These are phyloP conservation scores for Fonsecaea erecta DNA, from an alignment of 2,329 filamentous ascomycete species.

Conservation along the genomic window DNA sequence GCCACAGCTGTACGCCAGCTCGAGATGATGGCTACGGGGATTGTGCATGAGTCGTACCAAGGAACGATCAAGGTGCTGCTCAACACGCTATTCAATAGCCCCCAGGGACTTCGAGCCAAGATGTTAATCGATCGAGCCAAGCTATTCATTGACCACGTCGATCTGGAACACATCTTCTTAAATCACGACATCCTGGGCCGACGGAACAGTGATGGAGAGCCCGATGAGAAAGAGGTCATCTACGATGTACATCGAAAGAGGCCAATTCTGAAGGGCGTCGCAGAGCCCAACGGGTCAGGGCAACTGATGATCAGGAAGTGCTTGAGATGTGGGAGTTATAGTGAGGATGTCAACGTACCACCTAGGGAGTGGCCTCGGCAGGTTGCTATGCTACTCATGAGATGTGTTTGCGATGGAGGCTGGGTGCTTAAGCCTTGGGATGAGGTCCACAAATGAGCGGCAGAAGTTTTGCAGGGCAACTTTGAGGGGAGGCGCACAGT, in stretches of 20 bases:
- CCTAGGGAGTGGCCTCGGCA: slow-evolving; percentile 30
- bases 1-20: slow-evolving; percentile 32
- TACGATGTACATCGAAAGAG: slow-evolving; percentile 37
- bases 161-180: slow-evolving; percentile 34
- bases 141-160: slow-evolving; percentile 52
- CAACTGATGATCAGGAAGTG: slow-evolving; percentile 34
- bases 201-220: not conserved
- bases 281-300: slow-evolving; percentile 18
- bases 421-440: slow-evolving; percentile 35
- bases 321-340: slow-evolving; percentile 37
- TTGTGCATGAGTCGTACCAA: slow-evolving; percentile 32
- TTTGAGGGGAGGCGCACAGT: not conserved
- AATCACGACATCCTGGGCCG: slow-evolving; percentile 58
- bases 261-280: slow-evolving; percentile 25
- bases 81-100: slow-evolving; percentile 66
- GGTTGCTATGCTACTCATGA: slow-evolving; percentile 28
- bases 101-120: slow-evolving; percentile 67
- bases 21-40: slow-evolving; percentile 37
- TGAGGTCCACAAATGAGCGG: slow-evolving; percentile 2
- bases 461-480: not conserved
- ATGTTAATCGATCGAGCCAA: slow-evolving; percentile 66
- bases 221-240: slow-evolving; percentile 16
- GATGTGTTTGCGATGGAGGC: slow-evolving; percentile 38
- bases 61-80: slow-evolving; percentile 67
- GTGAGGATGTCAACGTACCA: slow-evolving; percentile 32